Base-by-base conservation (phyloP, 1,139 yeast species). In the Suhomyces kunorum region DNA sequence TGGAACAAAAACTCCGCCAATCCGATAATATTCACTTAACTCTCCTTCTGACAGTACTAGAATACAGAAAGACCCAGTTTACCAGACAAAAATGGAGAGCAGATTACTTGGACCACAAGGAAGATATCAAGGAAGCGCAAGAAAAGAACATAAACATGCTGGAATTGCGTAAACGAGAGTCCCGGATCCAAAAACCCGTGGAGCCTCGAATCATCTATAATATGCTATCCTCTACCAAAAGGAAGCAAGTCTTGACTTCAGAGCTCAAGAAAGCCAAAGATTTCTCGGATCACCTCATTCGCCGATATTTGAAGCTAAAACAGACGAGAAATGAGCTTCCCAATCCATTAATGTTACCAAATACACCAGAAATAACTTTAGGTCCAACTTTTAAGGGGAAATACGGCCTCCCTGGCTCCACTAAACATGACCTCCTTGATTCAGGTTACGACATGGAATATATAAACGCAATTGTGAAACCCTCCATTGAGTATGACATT, bases 401-500 rank as follows among this genome's bases (percentile, higher is more conserved):
- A 38, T 43, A 38, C 29, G 41, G 49, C 1, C 44, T 59, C 18
- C 62, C 63, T 5, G 59, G 59, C 2, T 56, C 66, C 2, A 57
- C 59, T 9, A 50, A 44, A 17, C 36, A 39, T 4, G 31, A 49
- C 15, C 47, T 55, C 1, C 40, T 68, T n/a, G 39, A 47, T 6
- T 36, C 48, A 1, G 71, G 66, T 0, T 71, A 69, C 49, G 75
- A 71, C 43, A 39, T 48, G 45, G 63, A 59, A 17, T 61, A 66
- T 31, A 50, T 72, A 6, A 63, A 67, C 12, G 51, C 66, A 1
- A 55, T 72, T 3, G 32, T 71, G n/a, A 61, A 59, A 25, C 75
- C 76, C 0, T 61, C 59, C 11, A 31, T 72, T 12, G 75, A 64
- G 44, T 63, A 58, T 46, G 66, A 63, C 34, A 56, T 71, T 34